Base-by-base conservation (phyloP, 1,284 basidiomycete species). In the Grifola frondosa region DNA sequence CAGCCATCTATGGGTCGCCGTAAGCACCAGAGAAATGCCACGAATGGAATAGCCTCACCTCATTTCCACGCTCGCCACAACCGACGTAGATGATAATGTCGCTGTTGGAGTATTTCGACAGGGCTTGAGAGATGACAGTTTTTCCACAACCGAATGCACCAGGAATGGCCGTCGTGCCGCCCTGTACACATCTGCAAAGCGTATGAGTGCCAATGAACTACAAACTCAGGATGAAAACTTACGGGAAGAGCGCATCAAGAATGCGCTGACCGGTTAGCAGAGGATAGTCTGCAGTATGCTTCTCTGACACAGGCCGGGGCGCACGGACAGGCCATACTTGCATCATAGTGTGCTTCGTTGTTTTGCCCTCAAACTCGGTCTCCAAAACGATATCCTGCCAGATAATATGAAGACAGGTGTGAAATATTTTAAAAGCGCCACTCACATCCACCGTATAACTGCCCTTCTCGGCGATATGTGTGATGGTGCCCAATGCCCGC, bases 71-170 rank as follows among this genome's bases (percentile, higher is more conserved):
- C 63, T 94, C 91, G 54, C 91, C 94, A 64, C 93, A 99, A 30
- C 97, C 97, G 58, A 99, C 97, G 64, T 99, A 99, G 56, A 98
- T 87, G 64, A 99, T 99, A 59, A 98, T 98, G 66, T 99, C 96
- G 58, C 95, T 97, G 76, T 99, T 99, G 25, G 97, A 99, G 72
- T 86, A 99, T 67, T 99, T 99, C 56, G 97, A 98, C 49, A 99
- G 75, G 11, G 96, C 97, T 73, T 97, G 87, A 28, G 92, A 95
- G 60, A 97, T 97, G 59, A 97, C 94, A 19, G 94, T 97, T 77
- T 95, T 95, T 57, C 92, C 92, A 61, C 96, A 98, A 61, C 97
- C 97, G 67, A 99, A 99, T 57, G 97, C 97, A 58, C 97, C 97
- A 22, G 97, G 97, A 66, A 99, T 99, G 50, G 96, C 94, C 6